Evolutionary conservation across 306 rosid species (phyloP), one percentile per base, ranked within the genome.

Genomic region (Phaseolus lunatus): DNA sequence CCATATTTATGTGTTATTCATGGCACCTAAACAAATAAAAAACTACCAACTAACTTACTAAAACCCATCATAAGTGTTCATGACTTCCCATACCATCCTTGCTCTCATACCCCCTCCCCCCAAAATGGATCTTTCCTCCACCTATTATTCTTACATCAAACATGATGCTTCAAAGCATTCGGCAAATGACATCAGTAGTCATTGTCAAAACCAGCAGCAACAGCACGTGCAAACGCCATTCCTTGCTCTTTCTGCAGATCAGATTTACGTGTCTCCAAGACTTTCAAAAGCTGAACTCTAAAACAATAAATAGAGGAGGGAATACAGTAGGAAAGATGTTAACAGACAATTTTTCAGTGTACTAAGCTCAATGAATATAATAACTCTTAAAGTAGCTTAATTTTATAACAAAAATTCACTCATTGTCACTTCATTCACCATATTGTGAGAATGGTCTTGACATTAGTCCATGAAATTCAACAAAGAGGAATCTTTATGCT

Each of bases 141-240:
- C n/a, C n/a, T n/a, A n/a, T n/a, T 59, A 58, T 66, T 29, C 87
- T 70, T 86, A 90, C 98, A 81, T 88, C 87, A 94, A 82, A 45
- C 98, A 95, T 18, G 84, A 88, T 50, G 96, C 98, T 83, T 90
- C 96, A 87, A 90, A 94, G 87, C 92, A 80, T 81, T 90, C 94
- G 12, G 91, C 86, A 87, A 94, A 94, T 54, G 90, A 83, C 75
- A 94, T 71, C 90, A 94, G 80, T 73, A 80, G 35, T 89, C 95
- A 77, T 85, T 74, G 80, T 92, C 91, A 85, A 94, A 94, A 74
- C 98, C 98, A 80, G 98, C 98, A 29, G 97, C 97, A 61, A 85
- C 96, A 71, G 97, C 96, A 68, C 97, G 96, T 44, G 98, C 98
- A 84, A 94, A 94, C 79, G 97, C 97, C 98, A 94, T 94, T 62